Percentiles rank a stretch among this genome's conserved stretches.
These are phyloP conservation scores for Apiospora rasikravindrae DNA, from an alignment of 2,329 filamentous ascomycete species.

Conservation along the genomic window DNA sequence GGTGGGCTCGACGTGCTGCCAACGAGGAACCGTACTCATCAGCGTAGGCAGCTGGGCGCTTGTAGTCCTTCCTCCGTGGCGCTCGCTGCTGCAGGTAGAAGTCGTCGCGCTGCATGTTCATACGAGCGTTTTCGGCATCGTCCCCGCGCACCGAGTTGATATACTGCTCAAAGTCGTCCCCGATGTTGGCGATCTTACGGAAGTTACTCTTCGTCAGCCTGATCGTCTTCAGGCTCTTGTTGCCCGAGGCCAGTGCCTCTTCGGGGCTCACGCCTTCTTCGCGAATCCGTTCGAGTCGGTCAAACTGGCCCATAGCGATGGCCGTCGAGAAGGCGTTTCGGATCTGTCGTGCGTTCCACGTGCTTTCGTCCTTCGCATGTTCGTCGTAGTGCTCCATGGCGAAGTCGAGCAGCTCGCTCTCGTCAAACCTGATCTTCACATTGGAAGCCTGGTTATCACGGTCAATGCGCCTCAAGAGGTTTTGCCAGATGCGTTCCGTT, in stretches of 20 bases:
- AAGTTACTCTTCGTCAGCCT: slow-evolving; percentile 24
- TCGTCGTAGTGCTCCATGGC: slow-evolving; percentile 25
- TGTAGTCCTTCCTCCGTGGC: background rate
- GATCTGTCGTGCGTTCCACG: slow-evolving; percentile 36
- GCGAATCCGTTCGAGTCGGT: slow-evolving; percentile 21
- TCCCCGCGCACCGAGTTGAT: slow-evolving; percentile 18
- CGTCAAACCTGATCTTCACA: slow-evolving; percentile 25
- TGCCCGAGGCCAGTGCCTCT: slow-evolving; percentile 18
- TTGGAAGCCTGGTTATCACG: slow-evolving; percentile 23
- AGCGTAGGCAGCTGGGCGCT: background rate
- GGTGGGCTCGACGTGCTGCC: background rate
- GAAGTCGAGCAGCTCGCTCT: slow-evolving; percentile 22
- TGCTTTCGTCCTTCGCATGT: slow-evolving; percentile 18
- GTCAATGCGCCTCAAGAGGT: slow-evolving; percentile 28
- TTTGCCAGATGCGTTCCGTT: slow-evolving; percentile 29
- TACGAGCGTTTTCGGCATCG: slow-evolving; percentile 23
- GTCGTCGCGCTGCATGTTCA: slow-evolving; percentile 25
- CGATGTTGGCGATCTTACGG: slow-evolving; percentile 24
- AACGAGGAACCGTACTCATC: background rate
- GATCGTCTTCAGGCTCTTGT: slow-evolving; percentile 22
- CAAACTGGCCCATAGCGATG: slow-evolving; percentile 27
- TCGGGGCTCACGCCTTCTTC: slow-evolving; percentile 23
- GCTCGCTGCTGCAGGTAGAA: background rate
- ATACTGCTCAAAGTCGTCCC: slow-evolving; percentile 27
- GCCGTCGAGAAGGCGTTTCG: slow-evolving; percentile 35